Base-by-base conservation (phyloP, 2,329 filamentous ascomycete species). In the Purpureocillium takamizusanense region DNA sequence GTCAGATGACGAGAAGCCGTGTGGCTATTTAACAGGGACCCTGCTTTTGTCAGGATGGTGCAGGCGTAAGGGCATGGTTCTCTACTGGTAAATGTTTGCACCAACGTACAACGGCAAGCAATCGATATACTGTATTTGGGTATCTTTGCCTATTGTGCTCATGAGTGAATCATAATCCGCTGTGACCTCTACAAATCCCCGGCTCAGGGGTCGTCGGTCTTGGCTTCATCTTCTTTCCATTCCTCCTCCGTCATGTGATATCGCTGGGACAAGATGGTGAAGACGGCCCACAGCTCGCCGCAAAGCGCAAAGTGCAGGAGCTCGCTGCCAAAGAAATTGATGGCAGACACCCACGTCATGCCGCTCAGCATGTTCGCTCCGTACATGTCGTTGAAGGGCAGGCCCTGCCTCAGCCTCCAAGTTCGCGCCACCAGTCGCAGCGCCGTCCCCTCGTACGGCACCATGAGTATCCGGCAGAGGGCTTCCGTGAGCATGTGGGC, bases 321-420 rank as follows among this genome's bases (percentile, higher is more conserved):
- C 46, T 76, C 68, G 2, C 66, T 41, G 11, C 63, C 61, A 5
- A 72, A 35, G 37, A 73, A 59, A 48, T 74, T 76, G 23, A 63
- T 51, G 3, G 65, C 37, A 7, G 57, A 62, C 10, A 60, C 61
- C 49, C 59, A 51, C 9, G 59, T 63, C 15, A 70, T 39, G 1
- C 62, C 57, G 7, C 59, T 57, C 18, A 65, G 45, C 7, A 62
- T 14, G 23, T 56, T 60, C 10, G 57, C 44, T 2, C 54, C 50
- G 33, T 61, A 60, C n/a, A 77, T 65, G 23, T 60, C 60, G 7
- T 49, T 44, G 7, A 54, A 50, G 3, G 63, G 48, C 28, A 69
- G 47, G 1, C 66, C 66, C 38, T 57, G 52, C 21, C 59, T 59
- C 7, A 51, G 41, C 9, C 62, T 61, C 42, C 65, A 69, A 16